Evolutionary conservation across 169 alveolate genomes (phyloP).

Genomic region (Eimeria acervulina): DNA sequence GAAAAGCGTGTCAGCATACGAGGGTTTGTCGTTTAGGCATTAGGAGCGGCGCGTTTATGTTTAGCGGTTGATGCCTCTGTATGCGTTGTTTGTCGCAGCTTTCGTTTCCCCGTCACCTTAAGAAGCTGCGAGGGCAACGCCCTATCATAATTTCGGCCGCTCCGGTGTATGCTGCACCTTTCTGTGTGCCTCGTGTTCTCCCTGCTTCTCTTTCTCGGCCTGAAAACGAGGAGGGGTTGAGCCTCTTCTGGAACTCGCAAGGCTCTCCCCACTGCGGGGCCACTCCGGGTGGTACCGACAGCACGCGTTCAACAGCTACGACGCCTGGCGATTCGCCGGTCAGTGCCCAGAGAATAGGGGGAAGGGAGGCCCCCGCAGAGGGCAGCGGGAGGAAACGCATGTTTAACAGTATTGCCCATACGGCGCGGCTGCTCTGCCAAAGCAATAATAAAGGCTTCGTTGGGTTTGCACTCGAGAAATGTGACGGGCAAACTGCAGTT

Average conservation of each 20-base stretch:
- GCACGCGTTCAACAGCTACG: constrained; percentile 61
- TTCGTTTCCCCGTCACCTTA: not conserved
- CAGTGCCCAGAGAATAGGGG: not conserved
- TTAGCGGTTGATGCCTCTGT: not conserved
- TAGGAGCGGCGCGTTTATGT: not conserved
- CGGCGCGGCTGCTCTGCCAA: constrained; percentile 37
- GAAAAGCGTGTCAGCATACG: not conserved
- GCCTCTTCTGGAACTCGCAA: not conserved
- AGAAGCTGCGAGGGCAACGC: not conserved
- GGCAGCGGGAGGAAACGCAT: not conserved
- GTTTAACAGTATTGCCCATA: not conserved
- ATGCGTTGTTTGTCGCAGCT: constrained; percentile 21
- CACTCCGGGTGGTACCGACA: constrained; percentile 23
- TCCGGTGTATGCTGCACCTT: constrained; percentile 25
- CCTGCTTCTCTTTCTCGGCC: constrained; percentile 30
- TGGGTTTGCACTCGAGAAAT: constrained; percentile 66
- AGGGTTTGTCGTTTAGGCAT: not conserved
- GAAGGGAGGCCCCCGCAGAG: not conserved
- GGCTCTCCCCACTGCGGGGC: constrained; percentile 19
- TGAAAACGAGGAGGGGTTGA: not conserved
- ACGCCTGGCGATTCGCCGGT: constrained; percentile 53
- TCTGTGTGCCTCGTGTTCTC: constrained; percentile 65
- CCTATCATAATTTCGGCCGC: not conserved
- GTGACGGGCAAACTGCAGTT: not conserved
- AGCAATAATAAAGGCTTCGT: constrained; percentile 34